phyloP scores from a whole-genome alignment of 1,284 basidiomycete genomes.

The Cryptococcus hybrid region DNA sequence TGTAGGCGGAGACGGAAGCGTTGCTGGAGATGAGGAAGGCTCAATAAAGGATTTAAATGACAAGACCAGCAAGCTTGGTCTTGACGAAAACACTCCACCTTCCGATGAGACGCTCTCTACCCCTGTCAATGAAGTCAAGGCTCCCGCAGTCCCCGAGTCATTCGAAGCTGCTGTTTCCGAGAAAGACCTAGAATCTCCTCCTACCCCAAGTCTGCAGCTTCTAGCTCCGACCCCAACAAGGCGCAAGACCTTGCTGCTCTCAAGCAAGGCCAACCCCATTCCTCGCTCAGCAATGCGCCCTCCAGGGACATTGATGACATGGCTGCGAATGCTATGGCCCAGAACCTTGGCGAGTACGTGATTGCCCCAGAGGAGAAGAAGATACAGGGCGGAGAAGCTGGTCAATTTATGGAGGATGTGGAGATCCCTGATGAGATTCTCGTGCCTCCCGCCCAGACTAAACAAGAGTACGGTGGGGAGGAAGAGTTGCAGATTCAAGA shows the following conservation, averaged over 20 bases:
- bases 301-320: constrained; percentile 13
- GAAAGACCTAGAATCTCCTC: not conserved
- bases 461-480: not conserved
- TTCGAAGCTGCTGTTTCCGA: not conserved
- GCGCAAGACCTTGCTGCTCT: constrained; percentile 25
- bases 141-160: not conserved
- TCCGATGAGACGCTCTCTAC: constrained; percentile 3
- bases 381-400: constrained; percentile 29
- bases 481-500: not conserved
- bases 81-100: constrained; percentile 1
- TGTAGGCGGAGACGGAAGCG: constrained; percentile 19
- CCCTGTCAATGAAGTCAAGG: constrained; percentile 2
- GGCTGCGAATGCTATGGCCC: constrained; percentile 15
- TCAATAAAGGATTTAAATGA: constrained; percentile 11
- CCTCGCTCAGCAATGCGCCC: not conserved
- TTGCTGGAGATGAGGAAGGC: constrained; percentile 8
- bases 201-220: not conserved
- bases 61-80: constrained; percentile 9
- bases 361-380: constrained; percentile 17
- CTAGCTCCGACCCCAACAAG: constrained; percentile 19
- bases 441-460: constrained; percentile 7
- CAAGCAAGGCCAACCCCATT: constrained; percentile 15
- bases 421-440: constrained; percentile 21
- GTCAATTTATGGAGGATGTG: constrained; percentile 26
- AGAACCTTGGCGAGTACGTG: constrained; percentile 21